Evolutionary conservation across 1,284 basidiomycete species (phyloP).

Genomic region (Naganishia albida): DNA sequence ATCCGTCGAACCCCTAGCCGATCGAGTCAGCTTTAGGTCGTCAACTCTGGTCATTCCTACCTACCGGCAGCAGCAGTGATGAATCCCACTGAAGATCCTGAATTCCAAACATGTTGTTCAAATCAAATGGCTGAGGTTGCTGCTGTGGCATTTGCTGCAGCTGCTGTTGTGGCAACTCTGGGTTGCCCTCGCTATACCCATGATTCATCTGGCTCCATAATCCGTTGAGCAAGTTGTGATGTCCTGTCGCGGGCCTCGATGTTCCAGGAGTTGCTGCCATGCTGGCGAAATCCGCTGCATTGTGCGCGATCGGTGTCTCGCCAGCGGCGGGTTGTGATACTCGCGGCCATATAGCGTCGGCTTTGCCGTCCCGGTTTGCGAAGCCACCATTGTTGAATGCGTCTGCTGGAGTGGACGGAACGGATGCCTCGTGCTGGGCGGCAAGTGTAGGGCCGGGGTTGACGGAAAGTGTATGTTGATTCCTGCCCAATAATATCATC

Average conservation of each 20-base stretch:
- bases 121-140: constrained; percentile 15
- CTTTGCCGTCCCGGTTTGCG: constrained; percentile 5
- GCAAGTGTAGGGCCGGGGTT: constrained; percentile 14
- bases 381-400: not conserved
- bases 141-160: constrained; percentile 19
- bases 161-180: constrained; percentile 18
- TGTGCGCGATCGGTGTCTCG: not conserved
- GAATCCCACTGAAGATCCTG: constrained; percentile 54
- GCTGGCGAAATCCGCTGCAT: constrained; percentile 3
- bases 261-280: constrained; percentile 9
- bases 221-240: constrained; percentile 24
- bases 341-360: not conserved
- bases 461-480: not conserved
- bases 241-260: not conserved
- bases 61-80: constrained; percentile 48
- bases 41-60: not conserved
- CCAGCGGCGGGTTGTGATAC: not conserved
- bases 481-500: not conserved
- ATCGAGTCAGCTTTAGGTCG: not conserved
- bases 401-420: constrained; percentile 13
- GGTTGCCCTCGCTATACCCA: constrained; percentile 20
- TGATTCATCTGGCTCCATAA: constrained; percentile 28
- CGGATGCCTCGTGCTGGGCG: constrained; percentile 19
- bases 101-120: constrained; percentile 42
- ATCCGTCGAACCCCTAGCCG: constrained; percentile 44